Evolutionary conservation across 1,284 basidiomycete species (phyloP).

Genomic region (Pseudozyma hubeiensis): DNA sequence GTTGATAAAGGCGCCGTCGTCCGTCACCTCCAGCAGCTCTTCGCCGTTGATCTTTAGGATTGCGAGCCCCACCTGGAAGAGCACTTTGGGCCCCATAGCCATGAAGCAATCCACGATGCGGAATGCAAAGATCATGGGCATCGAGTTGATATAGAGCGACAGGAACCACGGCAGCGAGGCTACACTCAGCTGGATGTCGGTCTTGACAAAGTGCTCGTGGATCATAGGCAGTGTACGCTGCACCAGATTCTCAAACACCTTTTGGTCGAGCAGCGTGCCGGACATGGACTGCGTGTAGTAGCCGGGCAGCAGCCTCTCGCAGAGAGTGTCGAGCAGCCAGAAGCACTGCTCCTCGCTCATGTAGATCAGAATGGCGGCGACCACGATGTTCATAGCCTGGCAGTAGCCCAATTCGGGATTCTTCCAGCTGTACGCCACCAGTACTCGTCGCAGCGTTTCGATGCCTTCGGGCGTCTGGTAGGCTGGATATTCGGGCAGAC

Average conservation of each 20-base stretch:
- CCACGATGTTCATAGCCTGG: constrained; percentile 77
- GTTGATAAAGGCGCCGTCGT: constrained; percentile 94
- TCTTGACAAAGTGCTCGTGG: constrained; percentile 88
- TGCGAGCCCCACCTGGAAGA: constrained; percentile 94
- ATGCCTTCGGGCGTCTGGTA: constrained; percentile 65
- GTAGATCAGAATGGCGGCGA: constrained; percentile 90
- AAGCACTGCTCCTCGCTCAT: constrained; percentile 99
- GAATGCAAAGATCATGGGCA: constrained; percentile 99
- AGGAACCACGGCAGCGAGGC: constrained; percentile 98
- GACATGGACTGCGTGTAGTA: constrained; percentile 99
- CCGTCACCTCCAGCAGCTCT: constrained; percentile 90
- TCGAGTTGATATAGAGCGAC: constrained; percentile 89
- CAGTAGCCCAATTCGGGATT: constrained; percentile 80
- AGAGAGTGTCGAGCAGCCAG: constrained; percentile 95
- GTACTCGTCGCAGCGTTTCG: constrained; percentile 82
- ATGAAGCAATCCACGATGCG: constrained; percentile 99
- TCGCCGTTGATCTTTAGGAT: constrained; percentile 99
- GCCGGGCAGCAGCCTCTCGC: constrained; percentile 92
- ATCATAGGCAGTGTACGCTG: constrained; percentile 80
- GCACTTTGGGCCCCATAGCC: constrained; percentile 97
- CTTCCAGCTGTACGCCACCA: constrained; percentile 96
- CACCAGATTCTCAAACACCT: constrained; percentile 97
- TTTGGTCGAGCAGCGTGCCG: constrained; percentile 94
- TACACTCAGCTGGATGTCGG: constrained; percentile 96
- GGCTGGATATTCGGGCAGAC: constrained; percentile 66